A percentile compares a stretch with the other conserved stretches of the same genome.
These are phyloP conservation scores for Rhizopogon hawkerae DNA, from an alignment of 1,284 basidiomycete genomes.

Conservation along the genomic window DNA sequence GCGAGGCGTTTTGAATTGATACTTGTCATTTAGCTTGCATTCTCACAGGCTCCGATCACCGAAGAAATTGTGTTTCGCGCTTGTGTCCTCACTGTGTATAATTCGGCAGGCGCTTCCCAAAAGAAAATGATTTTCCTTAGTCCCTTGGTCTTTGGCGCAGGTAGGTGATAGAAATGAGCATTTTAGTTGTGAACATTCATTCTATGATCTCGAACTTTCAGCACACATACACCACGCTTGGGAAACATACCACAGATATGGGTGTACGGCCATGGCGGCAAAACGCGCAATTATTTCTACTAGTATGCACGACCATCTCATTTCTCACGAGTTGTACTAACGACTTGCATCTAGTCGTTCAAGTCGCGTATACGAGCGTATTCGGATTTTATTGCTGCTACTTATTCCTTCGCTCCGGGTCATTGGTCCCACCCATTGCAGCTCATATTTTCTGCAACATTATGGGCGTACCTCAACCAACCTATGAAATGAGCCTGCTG, in stretches of 20 bases:
- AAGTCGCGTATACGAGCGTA: constrained; percentile 81
- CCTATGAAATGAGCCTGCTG: constrained; percentile 28
- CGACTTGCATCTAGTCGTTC: constrained; percentile 52
- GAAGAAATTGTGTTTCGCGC: constrained; percentile 92
- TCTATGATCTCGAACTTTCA: constrained; percentile 23
- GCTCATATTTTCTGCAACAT: constrained; percentile 90
- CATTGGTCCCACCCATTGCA: constrained; percentile 51
- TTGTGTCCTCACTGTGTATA: constrained; percentile 70
- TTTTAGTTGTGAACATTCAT: not conserved
- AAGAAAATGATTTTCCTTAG: constrained; percentile 66
- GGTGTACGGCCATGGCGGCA: constrained; percentile 54
- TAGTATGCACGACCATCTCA: constrained; percentile 38
- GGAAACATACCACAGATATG: constrained; percentile 71
- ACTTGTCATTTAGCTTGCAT: not conserved
- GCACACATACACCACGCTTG: constrained; percentile 91
- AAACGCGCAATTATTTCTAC: constrained; percentile 50
- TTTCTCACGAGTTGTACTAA: constrained; percentile 7
- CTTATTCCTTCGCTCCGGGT: constrained; percentile 76
- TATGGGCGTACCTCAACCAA: constrained; percentile 76
- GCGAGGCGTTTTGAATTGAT: not conserved
- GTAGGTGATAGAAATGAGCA: constrained; percentile 33
- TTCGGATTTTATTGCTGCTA: constrained; percentile 89
- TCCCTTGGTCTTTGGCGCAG: constrained; percentile 84
- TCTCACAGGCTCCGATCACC: constrained; percentile 71
- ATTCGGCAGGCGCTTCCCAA: constrained; percentile 53